These are phyloP conservation scores for Clarireedia hainanense DNA, from an alignment of 2,329 filamentous ascomycete genomes.

Conservation along the genomic window DNA sequence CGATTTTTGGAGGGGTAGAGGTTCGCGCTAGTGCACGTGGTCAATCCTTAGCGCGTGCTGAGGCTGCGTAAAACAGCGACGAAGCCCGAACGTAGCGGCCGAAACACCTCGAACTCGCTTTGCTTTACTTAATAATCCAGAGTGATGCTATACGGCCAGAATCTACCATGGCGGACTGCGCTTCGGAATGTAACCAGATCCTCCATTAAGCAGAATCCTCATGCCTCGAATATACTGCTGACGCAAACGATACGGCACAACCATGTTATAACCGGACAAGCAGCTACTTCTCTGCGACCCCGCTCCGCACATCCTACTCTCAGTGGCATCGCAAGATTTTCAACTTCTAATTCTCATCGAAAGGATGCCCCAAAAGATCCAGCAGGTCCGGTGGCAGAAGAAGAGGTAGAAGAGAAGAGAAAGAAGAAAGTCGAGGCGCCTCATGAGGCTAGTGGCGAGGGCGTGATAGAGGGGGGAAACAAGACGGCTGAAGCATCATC, in stretches of 20 bases:
- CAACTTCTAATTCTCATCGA: constrained; percentile 42
- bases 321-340: constrained; percentile 35
- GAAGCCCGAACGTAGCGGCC: too few relatives aligned
- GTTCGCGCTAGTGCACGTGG: too few relatives aligned
- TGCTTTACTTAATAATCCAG: neutral
- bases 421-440: constrained; percentile 28
- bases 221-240: constrained; percentile 12
- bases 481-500: constrained; percentile 20
- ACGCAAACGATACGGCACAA: constrained; percentile 19
- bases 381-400: constrained; percentile 31
- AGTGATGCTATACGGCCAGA: constrained; percentile 55
- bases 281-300: constrained; percentile 55
- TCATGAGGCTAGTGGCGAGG: constrained; percentile 35
- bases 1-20: too few relatives aligned
- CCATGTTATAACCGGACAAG: constrained; percentile 48
- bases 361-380: constrained; percentile 34
- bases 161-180: constrained; percentile 57
- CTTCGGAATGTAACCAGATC: constrained; percentile 26
- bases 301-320: constrained; percentile 45
- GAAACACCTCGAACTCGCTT: too few relatives aligned
- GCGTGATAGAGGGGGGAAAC: constrained; percentile 33
- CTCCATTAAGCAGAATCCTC: constrained; percentile 12
- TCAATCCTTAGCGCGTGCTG: too few relatives aligned
- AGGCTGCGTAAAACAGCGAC: too few relatives aligned
- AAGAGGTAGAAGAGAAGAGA: constrained; percentile 33